These are phyloP conservation scores for Calycina marina DNA, from an alignment of 2,329 filamentous ascomycete species.

Conservation along the genomic window DNA sequence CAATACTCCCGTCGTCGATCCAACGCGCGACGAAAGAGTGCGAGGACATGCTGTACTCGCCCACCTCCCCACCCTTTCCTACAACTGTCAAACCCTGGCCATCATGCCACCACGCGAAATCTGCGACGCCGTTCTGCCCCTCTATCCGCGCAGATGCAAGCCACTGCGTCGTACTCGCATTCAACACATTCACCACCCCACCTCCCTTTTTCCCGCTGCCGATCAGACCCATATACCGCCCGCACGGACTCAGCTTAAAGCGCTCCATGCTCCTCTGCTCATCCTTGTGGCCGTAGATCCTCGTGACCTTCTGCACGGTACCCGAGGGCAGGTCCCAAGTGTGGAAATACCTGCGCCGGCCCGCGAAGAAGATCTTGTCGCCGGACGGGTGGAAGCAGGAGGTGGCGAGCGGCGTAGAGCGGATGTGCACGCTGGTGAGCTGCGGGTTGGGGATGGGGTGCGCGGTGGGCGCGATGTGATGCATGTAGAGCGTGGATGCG, in stretches of 20 bases:
- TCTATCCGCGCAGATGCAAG: slow-evolving; percentile 69
- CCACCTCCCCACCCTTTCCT: slow-evolving; percentile 77
- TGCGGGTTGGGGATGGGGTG: slow-evolving; percentile 72
- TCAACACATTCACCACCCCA: slow-evolving; percentile 75
- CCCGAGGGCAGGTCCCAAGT: slow-evolving; percentile 81
- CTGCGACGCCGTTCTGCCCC: slow-evolving; percentile 67
- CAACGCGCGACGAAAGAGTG: slow-evolving; percentile 65
- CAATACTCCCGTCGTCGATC: slow-evolving; percentile 81
- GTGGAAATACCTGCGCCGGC: slow-evolving; percentile 83
- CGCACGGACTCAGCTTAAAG: slow-evolving; percentile 78
- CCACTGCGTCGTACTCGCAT: slow-evolving; percentile 75
- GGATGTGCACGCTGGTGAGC: slow-evolving; percentile 78
- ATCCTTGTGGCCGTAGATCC: slow-evolving; percentile 58
- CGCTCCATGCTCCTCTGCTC: slow-evolving; percentile 85
- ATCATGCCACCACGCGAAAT: slow-evolving; percentile 86
- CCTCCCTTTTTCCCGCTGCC: slow-evolving; percentile 73
- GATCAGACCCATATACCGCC: slow-evolving; percentile 70
- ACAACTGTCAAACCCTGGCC: slow-evolving; percentile 70
- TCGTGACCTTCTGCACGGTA: slow-evolving; percentile 65
- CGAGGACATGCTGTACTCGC: slow-evolving; percentile 65
- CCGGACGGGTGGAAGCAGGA: slow-evolving; percentile 67
- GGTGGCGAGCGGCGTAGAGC: slow-evolving; percentile 67
- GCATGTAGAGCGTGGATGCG: slow-evolving; percentile 72
- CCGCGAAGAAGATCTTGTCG: slow-evolving; percentile 74
- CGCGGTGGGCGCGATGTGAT: slow-evolving; percentile 69